phyloP scores from a whole-genome alignment of 2,329 filamentous ascomycete species.

The Colletotrichum lindemuthianum region DNA sequence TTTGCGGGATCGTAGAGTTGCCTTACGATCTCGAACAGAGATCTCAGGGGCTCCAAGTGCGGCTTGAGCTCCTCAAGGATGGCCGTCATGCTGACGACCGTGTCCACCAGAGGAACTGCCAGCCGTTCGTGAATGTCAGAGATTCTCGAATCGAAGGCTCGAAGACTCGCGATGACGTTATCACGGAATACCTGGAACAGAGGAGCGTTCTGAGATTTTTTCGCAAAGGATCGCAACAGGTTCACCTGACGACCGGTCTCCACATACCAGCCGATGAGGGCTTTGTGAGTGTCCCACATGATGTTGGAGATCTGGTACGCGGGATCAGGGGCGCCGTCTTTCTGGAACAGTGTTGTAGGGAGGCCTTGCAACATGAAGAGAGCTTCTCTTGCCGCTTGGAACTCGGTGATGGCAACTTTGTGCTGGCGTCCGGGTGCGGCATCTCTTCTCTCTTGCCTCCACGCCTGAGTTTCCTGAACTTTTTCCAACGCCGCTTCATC shows the following conservation, averaged over 20 bases:
- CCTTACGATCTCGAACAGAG: constrained; percentile 71
- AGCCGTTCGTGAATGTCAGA: constrained; percentile 69
- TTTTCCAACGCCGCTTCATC: constrained; percentile 44
- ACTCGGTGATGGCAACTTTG: constrained; percentile 34
- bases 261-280: constrained; percentile 57
- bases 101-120: constrained; percentile 61
- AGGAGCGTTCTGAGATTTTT: constrained; percentile 58
- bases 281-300: constrained; percentile 60
- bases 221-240: constrained; percentile 56
- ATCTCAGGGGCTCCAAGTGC: constrained; percentile 64
- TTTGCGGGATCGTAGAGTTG: constrained; percentile 61
- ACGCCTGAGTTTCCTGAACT: constrained; percentile 56
- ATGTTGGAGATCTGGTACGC: constrained; percentile 59
- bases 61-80: constrained; percentile 67
- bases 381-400: constrained; percentile 49
- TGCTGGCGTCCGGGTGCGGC: constrained; percentile 13
- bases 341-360: constrained; percentile 75
- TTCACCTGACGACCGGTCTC: constrained; percentile 57
- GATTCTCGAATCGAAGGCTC: constrained; percentile 66
- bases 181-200: constrained; percentile 78
- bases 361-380: constrained; percentile 88
- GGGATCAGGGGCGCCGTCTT: constrained; percentile 49
- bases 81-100: constrained; percentile 73
- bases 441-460: constrained; percentile 46
- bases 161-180: constrained; percentile 66